A percentile compares a stretch with the other conserved stretches of the same genome.
phyloP scores from a whole-genome alignment of 148 eudicot genomes.

The Euryodendron excelsum region DNA sequence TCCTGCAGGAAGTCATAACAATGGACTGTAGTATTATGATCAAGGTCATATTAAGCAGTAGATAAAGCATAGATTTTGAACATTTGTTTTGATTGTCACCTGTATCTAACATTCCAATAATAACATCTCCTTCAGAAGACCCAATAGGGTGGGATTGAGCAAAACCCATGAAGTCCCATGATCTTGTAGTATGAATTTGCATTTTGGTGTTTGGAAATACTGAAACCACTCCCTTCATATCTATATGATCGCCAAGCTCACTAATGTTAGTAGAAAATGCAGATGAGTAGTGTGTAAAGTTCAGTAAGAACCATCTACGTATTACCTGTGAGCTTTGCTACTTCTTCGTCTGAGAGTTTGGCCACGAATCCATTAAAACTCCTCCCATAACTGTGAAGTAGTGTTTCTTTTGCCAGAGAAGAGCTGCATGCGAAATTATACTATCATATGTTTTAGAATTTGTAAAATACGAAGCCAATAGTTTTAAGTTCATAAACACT shows the following conservation, averaged over 20 bases:
- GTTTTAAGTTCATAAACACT: too few relatives aligned
- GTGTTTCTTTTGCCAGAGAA: too few relatives aligned
- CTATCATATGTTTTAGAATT: too few relatives aligned
- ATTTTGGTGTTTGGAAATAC: background rate
- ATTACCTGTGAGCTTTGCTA: background rate
- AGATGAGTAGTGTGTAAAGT: background rate
- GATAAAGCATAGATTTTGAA: too few relatives aligned
- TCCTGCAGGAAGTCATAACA: too few relatives aligned
- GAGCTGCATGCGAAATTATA: too few relatives aligned
- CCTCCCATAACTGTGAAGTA: background rate
- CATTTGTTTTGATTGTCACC: background rate
- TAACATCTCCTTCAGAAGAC: background rate
- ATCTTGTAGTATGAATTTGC: constrained; percentile 2
- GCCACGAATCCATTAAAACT: background rate
- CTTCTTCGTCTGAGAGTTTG: background rate
- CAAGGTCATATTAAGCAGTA: too few relatives aligned
- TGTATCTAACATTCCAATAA: background rate
- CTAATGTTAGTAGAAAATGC: background rate
- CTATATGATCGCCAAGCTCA: background rate
- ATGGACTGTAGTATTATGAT: too few relatives aligned
- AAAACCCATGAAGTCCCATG: background rate
- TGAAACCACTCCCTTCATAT: background rate
- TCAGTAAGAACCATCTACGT: background rate
- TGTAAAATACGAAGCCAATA: too few relatives aligned
- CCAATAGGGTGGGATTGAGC: background rate